Evolutionary conservation across 257 asterid species (phyloP).

Genomic region (Capsicum baccatum): DNA sequence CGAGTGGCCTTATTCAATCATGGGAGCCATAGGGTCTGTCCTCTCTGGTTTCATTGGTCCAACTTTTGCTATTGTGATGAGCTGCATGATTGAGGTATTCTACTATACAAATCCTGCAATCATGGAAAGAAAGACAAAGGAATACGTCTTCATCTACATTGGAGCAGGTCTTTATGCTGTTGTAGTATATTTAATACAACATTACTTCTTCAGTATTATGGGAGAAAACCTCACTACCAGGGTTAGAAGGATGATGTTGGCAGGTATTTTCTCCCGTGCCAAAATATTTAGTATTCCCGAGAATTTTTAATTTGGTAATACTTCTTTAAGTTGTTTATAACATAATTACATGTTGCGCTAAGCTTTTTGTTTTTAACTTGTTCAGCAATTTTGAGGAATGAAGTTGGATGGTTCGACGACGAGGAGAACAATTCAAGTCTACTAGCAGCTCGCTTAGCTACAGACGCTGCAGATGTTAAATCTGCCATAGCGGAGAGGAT

Average conservation of each 20-base stretch:
- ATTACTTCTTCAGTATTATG: conserved; percentile 97
- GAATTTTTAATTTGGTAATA: neutral
- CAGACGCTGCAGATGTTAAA: conserved; percentile 95
- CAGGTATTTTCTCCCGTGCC: conserved; percentile 54
- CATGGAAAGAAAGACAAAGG: conserved; percentile 92
- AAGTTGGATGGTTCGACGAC: conserved; percentile 99
- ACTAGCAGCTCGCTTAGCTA: conserved; percentile 86
- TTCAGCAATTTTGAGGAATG: conserved; percentile 91
- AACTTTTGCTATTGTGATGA: conserved; percentile 91
- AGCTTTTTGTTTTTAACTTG: neutral
- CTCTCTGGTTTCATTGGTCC: conserved; percentile 96
- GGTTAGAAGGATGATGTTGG: conserved; percentile 98
- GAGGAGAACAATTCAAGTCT: conserved; percentile 96
- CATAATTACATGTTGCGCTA: neutral
- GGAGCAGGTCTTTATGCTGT: conserved; percentile 96
- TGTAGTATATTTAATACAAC: conserved; percentile 87
- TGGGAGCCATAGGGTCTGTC: conserved; percentile 95
- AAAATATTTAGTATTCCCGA: neutral
- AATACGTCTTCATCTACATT: conserved; percentile 79
- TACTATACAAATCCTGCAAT: conserved; percentile 70
- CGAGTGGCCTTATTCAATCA: conserved; percentile 94
- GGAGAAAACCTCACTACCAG: conserved; percentile 96
- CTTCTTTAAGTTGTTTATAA: neutral
- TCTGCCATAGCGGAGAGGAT: conserved; percentile 98
- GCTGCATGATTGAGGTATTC: conserved; percentile 96